These are phyloP conservation scores for Pleomassaria siparia DNA, from an alignment of 2,329 filamentous ascomycete genomes.

Conservation along the genomic window DNA sequence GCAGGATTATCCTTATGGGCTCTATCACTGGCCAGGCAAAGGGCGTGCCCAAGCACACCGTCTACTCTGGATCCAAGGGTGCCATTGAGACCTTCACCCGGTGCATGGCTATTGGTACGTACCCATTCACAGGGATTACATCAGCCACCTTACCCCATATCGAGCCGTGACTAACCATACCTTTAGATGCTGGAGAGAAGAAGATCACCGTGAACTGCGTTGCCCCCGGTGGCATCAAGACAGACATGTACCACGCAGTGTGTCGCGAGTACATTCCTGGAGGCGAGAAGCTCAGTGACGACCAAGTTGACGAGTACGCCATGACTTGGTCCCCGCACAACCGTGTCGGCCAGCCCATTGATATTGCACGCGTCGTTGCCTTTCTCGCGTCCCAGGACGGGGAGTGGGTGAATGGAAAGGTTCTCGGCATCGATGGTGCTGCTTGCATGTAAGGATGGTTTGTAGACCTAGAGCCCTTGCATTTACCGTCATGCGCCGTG, in stretches of 20 bases:
- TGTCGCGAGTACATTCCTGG: slow-evolving; percentile 65
- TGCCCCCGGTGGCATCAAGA: slow-evolving; percentile 58
- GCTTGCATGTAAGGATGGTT: slow-evolving; percentile 42
- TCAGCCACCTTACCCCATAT: background rate
- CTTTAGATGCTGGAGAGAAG: slow-evolving; percentile 55
- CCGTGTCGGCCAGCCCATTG: slow-evolving; percentile 67
- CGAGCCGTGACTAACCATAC: slow-evolving; percentile 15
- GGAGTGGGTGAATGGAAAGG: slow-evolving; percentile 59
- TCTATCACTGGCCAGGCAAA: slow-evolving; percentile 60
- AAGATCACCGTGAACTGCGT: slow-evolving; percentile 63
- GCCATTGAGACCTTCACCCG: slow-evolving; percentile 57
- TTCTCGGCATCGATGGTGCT: slow-evolving; percentile 52
- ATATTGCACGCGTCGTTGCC: slow-evolving; percentile 67
- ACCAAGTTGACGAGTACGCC: slow-evolving; percentile 64
- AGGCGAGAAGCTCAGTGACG: slow-evolving; percentile 57
- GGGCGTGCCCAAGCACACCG: slow-evolving; percentile 56
- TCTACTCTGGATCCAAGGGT: slow-evolving; percentile 58
- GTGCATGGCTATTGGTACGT: slow-evolving; percentile 55
- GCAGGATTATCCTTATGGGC: slow-evolving; percentile 57
- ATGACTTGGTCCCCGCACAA: slow-evolving; percentile 65
- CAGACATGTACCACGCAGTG: slow-evolving; percentile 63
- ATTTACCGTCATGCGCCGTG: too few relatives aligned
- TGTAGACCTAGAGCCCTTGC: background rate
- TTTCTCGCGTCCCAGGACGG: slow-evolving; percentile 60
- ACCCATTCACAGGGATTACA: slow-evolving; percentile 1